phyloP scores from a whole-genome alignment of 257 asterid genomes.

The Petunia secreta region DNA sequence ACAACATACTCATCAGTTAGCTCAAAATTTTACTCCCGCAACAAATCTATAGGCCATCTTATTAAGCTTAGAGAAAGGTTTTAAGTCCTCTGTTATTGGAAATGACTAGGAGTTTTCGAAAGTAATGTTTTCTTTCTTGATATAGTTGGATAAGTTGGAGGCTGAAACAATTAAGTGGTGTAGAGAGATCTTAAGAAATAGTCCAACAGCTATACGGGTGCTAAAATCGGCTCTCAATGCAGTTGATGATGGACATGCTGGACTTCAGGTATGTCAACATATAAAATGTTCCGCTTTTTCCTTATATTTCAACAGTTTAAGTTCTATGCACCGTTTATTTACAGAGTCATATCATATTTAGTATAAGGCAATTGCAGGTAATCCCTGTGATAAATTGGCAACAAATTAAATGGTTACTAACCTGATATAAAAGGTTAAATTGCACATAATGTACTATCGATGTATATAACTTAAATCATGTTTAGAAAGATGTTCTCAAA shows the following conservation, averaged over 20 bases:
- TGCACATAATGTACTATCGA: no score
- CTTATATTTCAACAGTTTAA: not conserved
- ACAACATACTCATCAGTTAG: not conserved
- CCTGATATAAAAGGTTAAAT: no score
- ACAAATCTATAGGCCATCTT: not conserved
- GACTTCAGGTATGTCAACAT: conserved; percentile 72
- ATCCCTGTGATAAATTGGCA: no score
- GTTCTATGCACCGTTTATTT: no score
- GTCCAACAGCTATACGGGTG: conserved; percentile 88
- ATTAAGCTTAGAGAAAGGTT: conserved; percentile 7
- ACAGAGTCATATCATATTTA: no score
- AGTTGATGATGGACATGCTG: conserved; percentile 91
- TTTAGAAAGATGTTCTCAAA: not conserved
- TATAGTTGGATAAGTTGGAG: conserved; percentile 74
- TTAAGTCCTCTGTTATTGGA: not conserved
- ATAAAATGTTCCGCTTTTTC: not conserved
- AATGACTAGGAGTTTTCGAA: not conserved
- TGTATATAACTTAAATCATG: no score
- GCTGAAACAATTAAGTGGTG: conserved; percentile 91
- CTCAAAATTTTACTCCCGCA: not conserved
- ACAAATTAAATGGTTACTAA: no score
- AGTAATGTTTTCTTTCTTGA: not conserved
- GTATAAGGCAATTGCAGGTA: no score
- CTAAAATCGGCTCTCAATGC: conserved; percentile 92
- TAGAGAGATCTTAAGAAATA: conserved; percentile 84